Conservation (phyloP, 352 stramenopile genomes). For the Peronosclerospora sorghi region DNA sequence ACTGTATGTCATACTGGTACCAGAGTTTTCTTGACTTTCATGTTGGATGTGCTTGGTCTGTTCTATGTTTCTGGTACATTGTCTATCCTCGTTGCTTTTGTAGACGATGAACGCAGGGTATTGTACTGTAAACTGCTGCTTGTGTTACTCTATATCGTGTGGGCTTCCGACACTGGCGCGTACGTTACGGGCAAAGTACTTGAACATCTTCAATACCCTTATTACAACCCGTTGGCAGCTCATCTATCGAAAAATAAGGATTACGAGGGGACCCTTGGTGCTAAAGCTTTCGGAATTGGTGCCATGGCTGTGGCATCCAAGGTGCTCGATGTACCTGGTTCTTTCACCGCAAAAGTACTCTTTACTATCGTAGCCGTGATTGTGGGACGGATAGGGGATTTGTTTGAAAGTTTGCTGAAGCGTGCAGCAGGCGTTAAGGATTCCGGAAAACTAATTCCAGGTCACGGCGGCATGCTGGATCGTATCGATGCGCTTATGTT, state of each 20-base stretch:
- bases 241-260: conserved; percentile 94
- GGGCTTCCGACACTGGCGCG: conserved; percentile 85
- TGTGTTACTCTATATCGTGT: conserved; percentile 56
- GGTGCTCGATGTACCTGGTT: conserved; percentile 58
- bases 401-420: conserved; percentile 94
- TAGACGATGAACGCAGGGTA: conserved; percentile 42
- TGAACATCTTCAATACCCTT: conserved; percentile 69
- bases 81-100: conserved; percentile 40
- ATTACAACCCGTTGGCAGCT: conserved; percentile 73
- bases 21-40: conserved; percentile 32
- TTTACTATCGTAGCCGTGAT: conserved; percentile 86
- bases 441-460: conserved; percentile 89
- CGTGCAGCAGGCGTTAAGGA: conserved; percentile 90
- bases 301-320: conserved; percentile 68
- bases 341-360: conserved; percentile 55
- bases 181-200: conserved; percentile 89
- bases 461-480: conserved; percentile 91
- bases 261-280: conserved; percentile 91
- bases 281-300: conserved; percentile 62
- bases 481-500: conserved; percentile 94
- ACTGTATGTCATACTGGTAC: conserved; percentile 16
- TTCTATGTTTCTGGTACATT: conserved; percentile 46
- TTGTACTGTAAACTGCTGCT: conserved; percentile 54
- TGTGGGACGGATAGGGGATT: conserved; percentile 87
- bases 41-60: conserved; percentile 44